A percentile compares a stretch with the other conserved stretches of the same genome.
Conservation (phyloP, 1,284 basidiomycete genomes). For the Psilocybe mexicana region DNA sequence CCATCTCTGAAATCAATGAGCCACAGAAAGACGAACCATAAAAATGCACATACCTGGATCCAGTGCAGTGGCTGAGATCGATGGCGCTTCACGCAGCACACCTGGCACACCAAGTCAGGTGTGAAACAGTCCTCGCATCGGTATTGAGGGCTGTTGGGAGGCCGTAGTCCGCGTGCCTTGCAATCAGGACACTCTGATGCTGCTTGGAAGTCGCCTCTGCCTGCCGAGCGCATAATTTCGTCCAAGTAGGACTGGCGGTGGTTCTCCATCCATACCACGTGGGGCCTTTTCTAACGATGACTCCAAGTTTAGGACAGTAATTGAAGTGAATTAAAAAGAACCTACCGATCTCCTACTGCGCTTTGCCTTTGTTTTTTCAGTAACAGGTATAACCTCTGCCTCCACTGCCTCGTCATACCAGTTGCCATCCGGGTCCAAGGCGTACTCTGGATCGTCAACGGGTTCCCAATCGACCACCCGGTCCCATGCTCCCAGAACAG, state of each 20-base stretch:
- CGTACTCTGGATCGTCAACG: not conserved
- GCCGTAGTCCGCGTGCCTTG: not conserved
- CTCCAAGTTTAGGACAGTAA: too few species aligned
- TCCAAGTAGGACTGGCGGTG: slow-evolving; percentile 5
- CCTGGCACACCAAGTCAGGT: not conserved
- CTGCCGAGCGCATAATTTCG: slow-evolving; percentile 6
- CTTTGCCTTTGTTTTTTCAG: not conserved
- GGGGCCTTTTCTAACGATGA: slow-evolving; percentile 7
- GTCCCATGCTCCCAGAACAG: not conserved
- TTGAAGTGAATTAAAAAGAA: not conserved
- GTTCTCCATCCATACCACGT: slow-evolving; percentile 9
- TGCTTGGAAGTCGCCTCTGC: slow-evolving; percentile 6
- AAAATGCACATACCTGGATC: not conserved
- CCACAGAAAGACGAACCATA: not conserved
- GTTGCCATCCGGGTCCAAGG: slow-evolving; percentile 2
- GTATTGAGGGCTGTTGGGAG: not conserved
- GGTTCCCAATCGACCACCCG: not conserved
- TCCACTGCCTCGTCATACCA: slow-evolving; percentile 4
- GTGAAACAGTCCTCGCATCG: slow-evolving; percentile 1
- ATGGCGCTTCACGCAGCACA: slow-evolving; percentile 5
- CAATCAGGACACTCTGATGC: slow-evolving; percentile 8
- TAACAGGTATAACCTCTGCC: not conserved
- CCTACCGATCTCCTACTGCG: slow-evolving; percentile 4
- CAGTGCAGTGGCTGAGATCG: not conserved
- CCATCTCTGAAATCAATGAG: not conserved